Evolutionary conservation across 164 flowering plant species (phyloP).

Genomic region (Warburgia ugandensis): DNA sequence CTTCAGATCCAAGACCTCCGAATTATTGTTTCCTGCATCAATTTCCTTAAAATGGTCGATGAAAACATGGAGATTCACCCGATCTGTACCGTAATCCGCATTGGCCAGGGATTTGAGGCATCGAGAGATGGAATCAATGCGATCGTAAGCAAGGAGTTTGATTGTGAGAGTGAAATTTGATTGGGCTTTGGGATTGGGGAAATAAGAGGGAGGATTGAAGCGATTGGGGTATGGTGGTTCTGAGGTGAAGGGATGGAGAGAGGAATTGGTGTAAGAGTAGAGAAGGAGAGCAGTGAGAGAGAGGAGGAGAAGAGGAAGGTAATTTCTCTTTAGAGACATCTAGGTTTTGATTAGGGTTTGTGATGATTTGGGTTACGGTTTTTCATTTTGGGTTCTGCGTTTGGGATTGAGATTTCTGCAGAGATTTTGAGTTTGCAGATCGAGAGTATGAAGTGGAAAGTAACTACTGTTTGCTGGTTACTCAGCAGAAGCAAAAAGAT

Average conservation of each 20-base stretch:
- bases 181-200: slow-evolving; percentile 9
- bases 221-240: slow-evolving; percentile 4
- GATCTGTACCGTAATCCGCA: slow-evolving; percentile 54
- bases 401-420: too few relatives aligned
- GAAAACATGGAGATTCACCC: slow-evolving; percentile 72
- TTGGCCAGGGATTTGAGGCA: slow-evolving; percentile 72
- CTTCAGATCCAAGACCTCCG: slow-evolving; percentile 22
- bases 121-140: slow-evolving; percentile 65
- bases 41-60: slow-evolving; percentile 57
- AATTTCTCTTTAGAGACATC: slow-evolving; percentile 17
- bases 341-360: too few relatives aligned
- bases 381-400: too few relatives aligned
- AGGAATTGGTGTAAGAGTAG: slow-evolving; percentile 28
- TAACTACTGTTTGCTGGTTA: too few relatives aligned
- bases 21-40: slow-evolving; percentile 9
- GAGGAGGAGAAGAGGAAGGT: slow-evolving; percentile 36
- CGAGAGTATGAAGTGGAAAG: too few relatives aligned
- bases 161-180: slow-evolving; percentile 51
- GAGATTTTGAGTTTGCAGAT: too few relatives aligned
- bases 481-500: too few relatives aligned
- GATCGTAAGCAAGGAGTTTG: slow-evolving; percentile 78
- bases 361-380: too few relatives aligned
- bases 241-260: slow-evolving; percentile 19
- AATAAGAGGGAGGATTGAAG: slow-evolving; percentile 3
- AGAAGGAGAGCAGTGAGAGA: slow-evolving; percentile 24